Base-by-base conservation (phyloP, 2,329 filamentous ascomycete genomes). In the Nannizziopsis arthrosporioides region DNA sequence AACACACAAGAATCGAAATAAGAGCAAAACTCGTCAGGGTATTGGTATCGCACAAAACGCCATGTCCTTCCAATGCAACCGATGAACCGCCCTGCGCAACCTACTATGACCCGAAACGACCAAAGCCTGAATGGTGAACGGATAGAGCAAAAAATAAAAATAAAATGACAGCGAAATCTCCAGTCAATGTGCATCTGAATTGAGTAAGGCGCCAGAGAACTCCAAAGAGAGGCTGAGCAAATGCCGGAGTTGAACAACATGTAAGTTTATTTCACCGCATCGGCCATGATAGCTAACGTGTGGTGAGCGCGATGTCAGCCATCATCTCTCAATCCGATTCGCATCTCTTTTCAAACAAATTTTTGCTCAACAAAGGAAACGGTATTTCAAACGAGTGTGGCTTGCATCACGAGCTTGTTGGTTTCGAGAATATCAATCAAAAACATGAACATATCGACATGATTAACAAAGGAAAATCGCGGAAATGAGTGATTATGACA, bases 1-100 rank as follows among this genome's bases (percentile, higher is more conserved):
- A 47, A 42, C 35, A 37, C 17, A 18, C 38, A 47, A 47, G 38
- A 47, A 41, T 46, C 35, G 44, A 47, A n/a, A 35, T 36, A 47
- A 35, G 35, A 40, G 12, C 5, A 42, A 30, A 36, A 32, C 37
- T 42, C 45, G 45, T 31, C 36, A 18, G 45, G 45, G 45, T 42
- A 47, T 47, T n/a, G 41, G 32, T 45, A 34, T 14, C 31, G 8
- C 36, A 14, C 44, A 47, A 37, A 47, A 47, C 45, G 45, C 45
- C 45, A 14, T 36, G 45, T 18, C 35, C 38, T 47, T 47, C 18
- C 30, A 42, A 47, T 47, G 45, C 45, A 42, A 35, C 35, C 45
- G 15, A 12, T 36, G 30, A 30, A 36, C 38, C 30, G 38, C 36
- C 27, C 37, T 41, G 30, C 37, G 17, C 22, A 27, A 46, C 22